Evolutionary conservation across 2,329 filamentous ascomycete species (phyloP).

Genomic region (Colletotrichum neosansevieriae): DNA sequence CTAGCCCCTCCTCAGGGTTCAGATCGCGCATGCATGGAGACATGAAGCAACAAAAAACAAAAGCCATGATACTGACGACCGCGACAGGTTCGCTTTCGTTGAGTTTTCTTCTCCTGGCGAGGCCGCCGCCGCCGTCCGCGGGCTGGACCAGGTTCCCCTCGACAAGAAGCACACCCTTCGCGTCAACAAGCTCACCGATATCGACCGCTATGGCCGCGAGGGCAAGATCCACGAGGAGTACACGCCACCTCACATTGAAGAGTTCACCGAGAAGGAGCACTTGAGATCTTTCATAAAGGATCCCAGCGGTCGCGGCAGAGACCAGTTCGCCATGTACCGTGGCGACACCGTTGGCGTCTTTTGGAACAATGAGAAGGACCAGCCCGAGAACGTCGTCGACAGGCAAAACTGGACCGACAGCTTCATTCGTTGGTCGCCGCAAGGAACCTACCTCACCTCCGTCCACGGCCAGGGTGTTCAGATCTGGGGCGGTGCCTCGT

Average conservation of each 20-base stretch:
- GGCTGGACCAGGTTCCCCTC: slow-evolving; percentile 86
- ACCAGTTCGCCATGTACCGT: slow-evolving; percentile 96
- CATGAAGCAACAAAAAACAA: not conserved
- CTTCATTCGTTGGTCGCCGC: slow-evolving; percentile 97
- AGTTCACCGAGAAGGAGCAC: slow-evolving; percentile 93
- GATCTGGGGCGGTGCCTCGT: slow-evolving; percentile 92
- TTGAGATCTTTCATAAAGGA: slow-evolving; percentile 94
- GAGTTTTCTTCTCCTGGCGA: slow-evolving; percentile 94
- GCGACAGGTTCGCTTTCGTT: slow-evolving; percentile 88
- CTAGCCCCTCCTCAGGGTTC: not conserved
- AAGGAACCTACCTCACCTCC: slow-evolving; percentile 93
- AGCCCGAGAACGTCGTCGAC: slow-evolving; percentile 89
- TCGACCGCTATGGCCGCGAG: slow-evolving; percentile 95
- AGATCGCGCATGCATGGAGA: not conserved
- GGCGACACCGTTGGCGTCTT: slow-evolving; percentile 93
- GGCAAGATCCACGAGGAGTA: slow-evolving; percentile 95
- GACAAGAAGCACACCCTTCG: slow-evolving; percentile 97
- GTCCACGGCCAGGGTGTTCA: slow-evolving; percentile 97
- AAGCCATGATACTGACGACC: slow-evolving; percentile 27
- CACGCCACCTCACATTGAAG: slow-evolving; percentile 81
- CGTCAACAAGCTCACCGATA: slow-evolving; percentile 98
- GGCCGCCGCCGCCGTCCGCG: slow-evolving; percentile 88
- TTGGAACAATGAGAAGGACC: slow-evolving; percentile 98
- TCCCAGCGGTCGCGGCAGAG: slow-evolving; percentile 80
- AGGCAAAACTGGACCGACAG: slow-evolving; percentile 97